Percentiles rank a stretch among this genome's conserved stretches.
Conservation (phyloP, 768 basidiomycete genomes). For the Saitozyma sp. region DNA sequence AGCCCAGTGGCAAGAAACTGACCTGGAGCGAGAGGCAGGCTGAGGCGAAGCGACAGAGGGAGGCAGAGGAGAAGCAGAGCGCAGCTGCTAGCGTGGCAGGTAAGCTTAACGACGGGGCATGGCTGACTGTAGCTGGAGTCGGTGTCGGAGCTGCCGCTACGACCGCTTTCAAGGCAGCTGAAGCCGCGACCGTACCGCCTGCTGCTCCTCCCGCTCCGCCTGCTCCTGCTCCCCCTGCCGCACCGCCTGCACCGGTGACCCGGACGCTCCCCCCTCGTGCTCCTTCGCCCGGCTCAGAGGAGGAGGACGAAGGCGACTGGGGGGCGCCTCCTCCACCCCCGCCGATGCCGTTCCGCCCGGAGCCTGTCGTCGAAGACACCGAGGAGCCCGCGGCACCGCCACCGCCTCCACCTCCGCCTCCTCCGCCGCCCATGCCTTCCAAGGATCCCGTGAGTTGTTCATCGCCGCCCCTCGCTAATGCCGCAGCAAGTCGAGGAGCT, state of each 20-base stretch:
- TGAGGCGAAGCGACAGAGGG: slow-evolving; percentile 78
- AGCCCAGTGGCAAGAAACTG: slow-evolving; percentile 64
- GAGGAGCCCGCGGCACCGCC: slow-evolving; percentile 34
- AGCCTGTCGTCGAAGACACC: slow-evolving; percentile 30
- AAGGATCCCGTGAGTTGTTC: slow-evolving; percentile 33
- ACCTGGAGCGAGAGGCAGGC: slow-evolving; percentile 95
- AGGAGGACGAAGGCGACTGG: slow-evolving; percentile 53
- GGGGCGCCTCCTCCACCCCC: slow-evolving; percentile 55
- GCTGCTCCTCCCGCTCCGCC: slow-evolving; percentile 10
- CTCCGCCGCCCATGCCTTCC: slow-evolving; percentile 33
- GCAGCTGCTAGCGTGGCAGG: slow-evolving; percentile 32
- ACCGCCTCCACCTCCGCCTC: slow-evolving; percentile 47
- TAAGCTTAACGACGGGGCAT: slow-evolving; percentile 8
- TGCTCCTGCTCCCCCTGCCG: slow-evolving; percentile 25
- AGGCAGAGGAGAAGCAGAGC: slow-evolving; percentile 66
- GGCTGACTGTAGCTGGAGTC: slow-evolving; percentile 3
- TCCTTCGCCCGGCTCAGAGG: slow-evolving; percentile 49
- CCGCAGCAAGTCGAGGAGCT: slow-evolving; percentile 43
- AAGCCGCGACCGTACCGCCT: slow-evolving; percentile 6
- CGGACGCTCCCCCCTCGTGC: slow-evolving; percentile 37
- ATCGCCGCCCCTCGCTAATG: background rate
- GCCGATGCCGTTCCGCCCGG: slow-evolving; percentile 57
- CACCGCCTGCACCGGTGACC: slow-evolving; percentile 21
- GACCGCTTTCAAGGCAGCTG: slow-evolving; percentile 7
- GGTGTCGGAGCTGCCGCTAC: slow-evolving; percentile 30